Conservation (phyloP, 2,329 filamentous ascomycete genomes). For the Ceratocystis eucalypticola region DNA sequence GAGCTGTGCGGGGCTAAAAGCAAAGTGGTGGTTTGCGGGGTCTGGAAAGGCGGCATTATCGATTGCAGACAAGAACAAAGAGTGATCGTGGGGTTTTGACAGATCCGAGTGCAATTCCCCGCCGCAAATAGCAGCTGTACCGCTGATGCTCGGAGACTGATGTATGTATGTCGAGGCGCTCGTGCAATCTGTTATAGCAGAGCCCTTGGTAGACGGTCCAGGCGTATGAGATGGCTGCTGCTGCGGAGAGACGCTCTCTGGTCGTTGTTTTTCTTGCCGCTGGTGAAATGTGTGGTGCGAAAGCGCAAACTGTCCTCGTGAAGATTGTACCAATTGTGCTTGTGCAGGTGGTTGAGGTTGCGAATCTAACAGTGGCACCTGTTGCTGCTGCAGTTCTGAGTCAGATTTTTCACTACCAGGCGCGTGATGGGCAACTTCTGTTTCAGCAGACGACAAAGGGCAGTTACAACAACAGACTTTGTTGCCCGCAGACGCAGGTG, state of each 20-base stretch:
- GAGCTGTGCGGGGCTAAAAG: conserved; percentile 40
- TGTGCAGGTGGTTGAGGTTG: neutral
- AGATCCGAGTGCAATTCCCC: too few relatives aligned
- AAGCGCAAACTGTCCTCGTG: neutral
- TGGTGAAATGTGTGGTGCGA: neutral
- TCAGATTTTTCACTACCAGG: neutral
- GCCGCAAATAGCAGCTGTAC: neutral
- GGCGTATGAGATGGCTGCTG: neutral
- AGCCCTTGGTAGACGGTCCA: neutral
- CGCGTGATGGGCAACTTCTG: neutral
- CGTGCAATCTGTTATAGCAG: conserved; percentile 4
- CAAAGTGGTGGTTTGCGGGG: conserved; percentile 32
- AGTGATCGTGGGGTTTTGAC: neutral
- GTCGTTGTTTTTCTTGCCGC: neutral
- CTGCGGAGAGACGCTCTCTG: neutral
- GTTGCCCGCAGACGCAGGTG: neutral
- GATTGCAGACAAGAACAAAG: conserved; percentile 9
- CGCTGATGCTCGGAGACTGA: neutral
- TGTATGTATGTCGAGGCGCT: conserved; percentile 2
- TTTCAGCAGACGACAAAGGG: neutral
- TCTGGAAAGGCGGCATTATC: conserved; percentile 14
- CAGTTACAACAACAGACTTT: neutral
- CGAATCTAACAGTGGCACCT: neutral
- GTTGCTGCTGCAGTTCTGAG: neutral
- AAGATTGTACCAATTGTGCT: neutral